Percentiles rank a stretch among this genome's conserved stretches.
Conservation (phyloP, 805 yeast genomes). For the Zygosaccharomyces rouxii region DNA sequence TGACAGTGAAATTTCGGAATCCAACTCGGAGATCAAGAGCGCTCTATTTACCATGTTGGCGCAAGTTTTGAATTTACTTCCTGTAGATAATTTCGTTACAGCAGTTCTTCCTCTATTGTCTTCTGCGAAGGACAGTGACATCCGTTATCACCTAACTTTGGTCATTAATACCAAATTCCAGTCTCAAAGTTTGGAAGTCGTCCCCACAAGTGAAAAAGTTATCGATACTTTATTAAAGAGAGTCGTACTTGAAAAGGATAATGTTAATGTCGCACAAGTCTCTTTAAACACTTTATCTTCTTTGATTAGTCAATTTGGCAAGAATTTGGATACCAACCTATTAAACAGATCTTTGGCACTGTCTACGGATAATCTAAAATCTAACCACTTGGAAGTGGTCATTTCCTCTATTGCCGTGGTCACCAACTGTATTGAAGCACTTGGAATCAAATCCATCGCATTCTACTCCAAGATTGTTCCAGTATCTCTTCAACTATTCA, state of each 20-base stretch:
- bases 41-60: slow-evolving; percentile 55
- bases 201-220: slow-evolving; percentile 47
- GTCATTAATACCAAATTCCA: slow-evolving; percentile 68
- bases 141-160: slow-evolving; percentile 57
- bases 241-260: slow-evolving; percentile 23
- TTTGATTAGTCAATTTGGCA: slow-evolving; percentile 60
- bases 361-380: slow-evolving; percentile 48
- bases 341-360: slow-evolving; percentile 48
- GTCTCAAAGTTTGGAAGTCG: slow-evolving; percentile 53
- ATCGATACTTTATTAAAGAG: slow-evolving; percentile 47
- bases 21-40: slow-evolving; percentile 34
- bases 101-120: slow-evolving; percentile 47
- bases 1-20: slow-evolving; percentile 20
- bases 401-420: slow-evolving; percentile 72
- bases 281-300: slow-evolving; percentile 64
- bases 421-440: slow-evolving; percentile 59
- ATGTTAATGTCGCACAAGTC: slow-evolving; percentile 55
- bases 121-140: slow-evolving; percentile 37
- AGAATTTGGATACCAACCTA: slow-evolving; percentile 42
- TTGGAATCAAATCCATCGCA: slow-evolving; percentile 86
- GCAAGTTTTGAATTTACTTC: slow-evolving; percentile 63
- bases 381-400: slow-evolving; percentile 53
- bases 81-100: slow-evolving; percentile 65
- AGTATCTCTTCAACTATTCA: slow-evolving; percentile 61
- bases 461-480: slow-evolving; percentile 81